Evolutionary conservation across 441 rosid species (phyloP), one percentile per base, ranked within the genome.

Genomic region (Adansonia gregorii): DNA sequence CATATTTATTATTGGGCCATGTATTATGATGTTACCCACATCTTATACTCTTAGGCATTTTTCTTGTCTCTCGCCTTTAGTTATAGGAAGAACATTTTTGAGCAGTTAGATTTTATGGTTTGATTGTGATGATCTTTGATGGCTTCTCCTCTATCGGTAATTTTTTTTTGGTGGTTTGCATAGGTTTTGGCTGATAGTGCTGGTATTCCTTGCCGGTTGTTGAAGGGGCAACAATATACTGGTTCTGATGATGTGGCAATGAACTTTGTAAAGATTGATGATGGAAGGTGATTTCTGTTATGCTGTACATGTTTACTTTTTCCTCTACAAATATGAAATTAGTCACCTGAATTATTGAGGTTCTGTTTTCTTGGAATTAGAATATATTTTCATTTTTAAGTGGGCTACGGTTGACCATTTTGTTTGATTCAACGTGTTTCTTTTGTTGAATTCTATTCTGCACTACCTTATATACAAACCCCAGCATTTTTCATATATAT

Each of bases 161-260:
- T 1, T 14, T 2, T 49, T 48, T 51, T 10, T 51, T 51, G 41
- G 22, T 81, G 51, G 51, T n/a, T 59, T 84, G 64, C 74, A 75
- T 76, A 95, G 99, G 97, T 92, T 84, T 88, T 95, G 88, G 96
- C 97, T 60, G 99, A 95, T 84, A 84, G 89, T 75, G 84, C 85
- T 71, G 93, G 91, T 72, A 89, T 95, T 84, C 97, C 94, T 66
- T 93, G 99, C 81, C 94, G 95, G 49, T 87, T 95, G 79, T 97
- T 95, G 79, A 95, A 93, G 81, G 99, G 98, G 80, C 93, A 86
- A 69, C 95, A 90, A 67, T 95, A 91, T 76, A 93, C 98, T 0
- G 98, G 99, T 84, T 92, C 95, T 0, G 93, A 87, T 72, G 97
- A 95, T 76, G 97, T 90, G 67, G 99, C 98, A 67, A 91, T 95